Base-by-base conservation (phyloP, 331 rosid genomes). In the Saraca asoca region DNA sequence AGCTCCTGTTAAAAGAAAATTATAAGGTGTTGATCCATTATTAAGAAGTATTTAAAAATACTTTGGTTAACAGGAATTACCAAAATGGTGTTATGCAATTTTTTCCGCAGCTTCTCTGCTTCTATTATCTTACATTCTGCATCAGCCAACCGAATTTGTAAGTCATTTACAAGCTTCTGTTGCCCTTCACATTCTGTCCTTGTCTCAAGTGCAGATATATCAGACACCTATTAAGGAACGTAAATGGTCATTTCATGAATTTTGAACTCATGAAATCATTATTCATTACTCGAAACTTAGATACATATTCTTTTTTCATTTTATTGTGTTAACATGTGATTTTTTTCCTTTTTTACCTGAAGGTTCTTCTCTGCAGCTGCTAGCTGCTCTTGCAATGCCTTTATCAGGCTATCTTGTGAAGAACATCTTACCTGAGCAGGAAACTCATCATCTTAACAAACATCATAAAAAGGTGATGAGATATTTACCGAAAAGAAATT, bases 81-180 rank as follows among this genome's bases (percentile, higher is more conserved):
- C 96, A 94, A 83, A 53, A 90, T 94, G 51, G 97, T 91, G 69
- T 94, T 94, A 69, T 94, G 99, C 62, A 94, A 80, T 74, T 83
- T 87, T 77, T 94, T 94, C 39, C 98, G 81, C 54, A 94, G 85
- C 84, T 73, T 82, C 77, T 94, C 98, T 34, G 92, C 98, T 80
- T 86, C 96, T 69, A 81, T 77, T 51, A 94, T 75, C 75, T 94
- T 88, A 73, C 46, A 78, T 64, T 94, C 98, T 12, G 95, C 90
- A 71, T 84, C 98, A 15, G 80, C 85, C 71, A 94, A 68, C 55
- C 92, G 90, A 42, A 53, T 83, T 72, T 80, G 81, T 58, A 94
- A 86, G 78, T 86, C 95, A 15, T 59, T 66, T 56, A 90, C 83
- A 35, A 83, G 86, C 59, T 77, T 86, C 66, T 79, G 86, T 77